phyloP scores from a whole-genome alignment of 129 eudicot species.

The Pittosporum tobira region DNA sequence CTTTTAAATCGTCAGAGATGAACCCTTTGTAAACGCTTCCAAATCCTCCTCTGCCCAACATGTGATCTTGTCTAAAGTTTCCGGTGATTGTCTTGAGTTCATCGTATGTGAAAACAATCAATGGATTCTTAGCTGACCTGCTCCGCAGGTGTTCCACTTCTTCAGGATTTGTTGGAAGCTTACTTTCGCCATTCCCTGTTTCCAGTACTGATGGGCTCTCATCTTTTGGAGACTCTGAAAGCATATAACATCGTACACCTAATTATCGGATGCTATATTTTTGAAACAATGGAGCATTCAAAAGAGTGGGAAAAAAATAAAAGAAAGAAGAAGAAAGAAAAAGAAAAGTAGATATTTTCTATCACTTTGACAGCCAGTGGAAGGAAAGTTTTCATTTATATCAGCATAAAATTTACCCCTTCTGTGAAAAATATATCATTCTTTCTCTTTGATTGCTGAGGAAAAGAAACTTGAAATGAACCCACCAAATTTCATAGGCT shows the following conservation, averaged over 20 bases:
- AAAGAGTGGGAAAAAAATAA: not conserved
- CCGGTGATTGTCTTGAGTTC: slow-evolving; percentile 58
- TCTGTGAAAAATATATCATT: not conserved
- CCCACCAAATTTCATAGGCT: too few relatives aligned
- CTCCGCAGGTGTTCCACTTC: slow-evolving; percentile 81
- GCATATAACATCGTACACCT: not conserved
- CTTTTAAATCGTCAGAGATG: slow-evolving; percentile 41
- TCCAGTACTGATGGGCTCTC: slow-evolving; percentile 23
- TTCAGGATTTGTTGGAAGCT: slow-evolving; percentile 74
- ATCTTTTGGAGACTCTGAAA: slow-evolving; percentile 48
- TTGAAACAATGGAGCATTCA: not conserved
- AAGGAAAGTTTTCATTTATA: too few relatives aligned
- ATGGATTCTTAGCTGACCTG: slow-evolving; percentile 49
- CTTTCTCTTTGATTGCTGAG: too few relatives aligned
- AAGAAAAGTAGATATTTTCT: not conserved
- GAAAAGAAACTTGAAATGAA: too few relatives aligned
- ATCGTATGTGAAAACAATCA: slow-evolving; percentile 57
- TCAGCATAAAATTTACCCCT: too few relatives aligned
- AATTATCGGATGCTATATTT: not conserved
- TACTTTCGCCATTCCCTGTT: slow-evolving; percentile 30
- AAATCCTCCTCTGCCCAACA: slow-evolving; percentile 88
- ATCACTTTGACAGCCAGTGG: not conserved
- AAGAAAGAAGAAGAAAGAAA: not conserved
- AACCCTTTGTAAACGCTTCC: slow-evolving; percentile 80
- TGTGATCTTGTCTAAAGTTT: slow-evolving; percentile 72